Evolutionary conservation across 441 rosid genomes (phyloP).

Genomic region (Syzygium syzygioides): DNA sequence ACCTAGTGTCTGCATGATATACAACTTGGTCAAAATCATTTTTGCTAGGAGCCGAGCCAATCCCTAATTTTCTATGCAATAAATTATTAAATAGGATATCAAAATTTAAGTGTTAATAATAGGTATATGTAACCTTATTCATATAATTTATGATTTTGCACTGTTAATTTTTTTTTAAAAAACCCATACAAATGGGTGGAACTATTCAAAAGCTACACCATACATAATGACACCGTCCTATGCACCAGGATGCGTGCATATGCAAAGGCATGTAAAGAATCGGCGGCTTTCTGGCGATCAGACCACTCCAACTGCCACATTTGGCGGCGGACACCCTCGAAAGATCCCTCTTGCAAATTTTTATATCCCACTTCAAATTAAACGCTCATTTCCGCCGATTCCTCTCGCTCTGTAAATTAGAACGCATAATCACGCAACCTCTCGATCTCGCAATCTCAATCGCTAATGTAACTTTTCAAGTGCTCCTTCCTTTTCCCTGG

Average conservation of each 20-base stretch:
- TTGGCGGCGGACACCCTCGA: not conserved
- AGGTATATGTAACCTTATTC: not conserved
- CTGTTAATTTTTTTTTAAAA: too few relatives aligned
- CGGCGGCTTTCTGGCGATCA: too few relatives aligned
- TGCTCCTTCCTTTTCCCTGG: not conserved
- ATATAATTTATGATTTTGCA: not conserved
- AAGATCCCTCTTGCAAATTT: not conserved
- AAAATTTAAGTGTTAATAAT: not conserved
- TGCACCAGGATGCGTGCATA: too few relatives aligned
- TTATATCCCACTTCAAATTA: not conserved
- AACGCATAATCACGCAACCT: accelerated
- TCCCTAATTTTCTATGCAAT: too few relatives aligned
- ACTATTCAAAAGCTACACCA: not conserved
- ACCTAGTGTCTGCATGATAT: too few relatives aligned
- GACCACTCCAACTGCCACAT: too few relatives aligned
- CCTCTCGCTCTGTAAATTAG: not conserved
- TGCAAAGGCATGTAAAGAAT: too few relatives aligned
- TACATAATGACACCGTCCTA: not conserved
- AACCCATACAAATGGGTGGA: too few relatives aligned
- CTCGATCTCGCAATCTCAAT: not conserved
- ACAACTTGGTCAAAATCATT: too few relatives aligned
- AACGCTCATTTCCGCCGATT: not conserved
- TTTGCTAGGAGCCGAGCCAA: too few relatives aligned
- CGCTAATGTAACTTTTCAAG: not conserved
- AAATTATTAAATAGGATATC: too few relatives aligned